phyloP scores from a whole-genome alignment of 208 protist species.

The Spongospora subterranea region DNA sequence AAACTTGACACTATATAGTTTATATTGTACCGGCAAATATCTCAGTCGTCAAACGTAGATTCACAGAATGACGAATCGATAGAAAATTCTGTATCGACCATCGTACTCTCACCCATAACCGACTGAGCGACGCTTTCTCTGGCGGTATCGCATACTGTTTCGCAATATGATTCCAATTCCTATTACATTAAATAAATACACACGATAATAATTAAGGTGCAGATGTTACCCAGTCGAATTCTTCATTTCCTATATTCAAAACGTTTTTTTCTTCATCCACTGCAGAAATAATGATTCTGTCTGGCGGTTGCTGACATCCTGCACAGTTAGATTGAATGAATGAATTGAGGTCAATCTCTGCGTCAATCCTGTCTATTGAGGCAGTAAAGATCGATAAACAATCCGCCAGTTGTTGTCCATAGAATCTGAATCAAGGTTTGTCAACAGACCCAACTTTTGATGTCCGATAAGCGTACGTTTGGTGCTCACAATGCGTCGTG shows the following conservation, averaged over 20 bases:
- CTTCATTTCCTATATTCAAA: neutral
- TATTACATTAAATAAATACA: neutral
- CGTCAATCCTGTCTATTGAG: constrained; percentile 1
- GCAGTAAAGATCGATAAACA: neutral
- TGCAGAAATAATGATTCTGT: neutral
- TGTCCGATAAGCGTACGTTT: neutral
- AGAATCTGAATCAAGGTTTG: constrained; percentile 10
- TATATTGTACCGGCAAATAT: too few species aligned
- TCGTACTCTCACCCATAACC: neutral
- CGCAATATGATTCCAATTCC: constrained; percentile 2
- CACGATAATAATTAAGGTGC: neutral
- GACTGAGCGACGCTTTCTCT: neutral
- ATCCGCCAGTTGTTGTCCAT: constrained; percentile 45
- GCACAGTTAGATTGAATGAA: constrained; percentile 7
- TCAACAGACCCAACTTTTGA: neutral
- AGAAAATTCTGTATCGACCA: neutral
- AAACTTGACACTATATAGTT: too few species aligned
- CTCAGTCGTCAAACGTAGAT: too few species aligned
- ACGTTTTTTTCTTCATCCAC: neutral
- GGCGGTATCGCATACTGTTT: constrained; percentile 19
- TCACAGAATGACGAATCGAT: constrained; percentile 26
- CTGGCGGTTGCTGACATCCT: neutral
- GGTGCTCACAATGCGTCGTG: constrained; percentile 52
- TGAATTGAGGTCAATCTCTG: neutral
- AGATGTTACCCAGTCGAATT: neutral